phyloP scores from a whole-genome alignment of 2,329 filamentous ascomycete species.

The Macrophomina phaseolina region DNA sequence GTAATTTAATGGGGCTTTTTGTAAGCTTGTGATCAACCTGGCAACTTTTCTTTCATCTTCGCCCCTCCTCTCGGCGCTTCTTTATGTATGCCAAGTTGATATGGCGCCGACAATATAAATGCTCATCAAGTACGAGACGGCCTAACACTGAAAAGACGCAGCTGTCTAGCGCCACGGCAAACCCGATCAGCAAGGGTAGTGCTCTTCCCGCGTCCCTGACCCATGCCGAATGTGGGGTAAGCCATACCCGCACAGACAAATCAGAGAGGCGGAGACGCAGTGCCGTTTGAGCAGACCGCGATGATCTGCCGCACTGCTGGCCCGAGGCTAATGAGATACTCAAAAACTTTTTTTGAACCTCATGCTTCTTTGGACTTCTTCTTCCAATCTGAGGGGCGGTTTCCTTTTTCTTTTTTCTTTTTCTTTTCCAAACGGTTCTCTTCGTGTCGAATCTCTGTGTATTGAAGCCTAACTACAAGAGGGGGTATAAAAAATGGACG shows the following conservation, averaged over 20 bases:
- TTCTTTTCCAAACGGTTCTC: not conserved
- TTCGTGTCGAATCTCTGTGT: too few relatives aligned
- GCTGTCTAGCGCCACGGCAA: not conserved
- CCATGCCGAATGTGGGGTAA: conserved; percentile 1
- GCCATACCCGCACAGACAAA: not conserved
- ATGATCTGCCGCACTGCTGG: not conserved
- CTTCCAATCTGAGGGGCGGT: not conserved
- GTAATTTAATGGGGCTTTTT: too few relatives aligned
- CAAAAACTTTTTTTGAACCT: not conserved
- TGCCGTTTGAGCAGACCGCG: not conserved
- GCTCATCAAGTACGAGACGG: too few relatives aligned
- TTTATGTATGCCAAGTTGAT: too few relatives aligned
- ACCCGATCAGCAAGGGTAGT: not conserved
- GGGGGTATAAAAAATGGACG: not conserved
- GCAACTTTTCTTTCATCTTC: too few relatives aligned
- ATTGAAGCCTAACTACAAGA: not conserved
- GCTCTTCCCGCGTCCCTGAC: not conserved
- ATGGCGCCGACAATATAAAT: too few relatives aligned
- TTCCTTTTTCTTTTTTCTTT: not conserved
- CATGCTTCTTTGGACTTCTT: not conserved
- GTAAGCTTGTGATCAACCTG: too few relatives aligned
- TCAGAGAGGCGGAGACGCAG: not conserved
- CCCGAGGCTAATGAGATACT: not conserved
- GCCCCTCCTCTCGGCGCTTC: too few relatives aligned
- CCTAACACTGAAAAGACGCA: too few relatives aligned